Conservation (phyloP, 108 stramenopile genomes). For the Pseudonitzschia pungens region DNA sequence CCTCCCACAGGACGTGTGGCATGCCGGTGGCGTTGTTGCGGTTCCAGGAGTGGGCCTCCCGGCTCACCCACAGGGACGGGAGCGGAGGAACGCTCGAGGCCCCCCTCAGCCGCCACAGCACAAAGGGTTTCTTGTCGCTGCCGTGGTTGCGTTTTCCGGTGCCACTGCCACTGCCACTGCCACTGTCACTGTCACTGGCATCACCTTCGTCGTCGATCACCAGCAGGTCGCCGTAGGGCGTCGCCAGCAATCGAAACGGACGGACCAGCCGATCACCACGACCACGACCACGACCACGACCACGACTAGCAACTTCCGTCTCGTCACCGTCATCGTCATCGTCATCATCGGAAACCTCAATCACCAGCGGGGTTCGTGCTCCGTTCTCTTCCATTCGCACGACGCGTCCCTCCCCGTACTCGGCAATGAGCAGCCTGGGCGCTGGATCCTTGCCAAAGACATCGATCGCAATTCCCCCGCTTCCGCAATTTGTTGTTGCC, state of each 20-base stretch:
- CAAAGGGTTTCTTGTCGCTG: background rate
- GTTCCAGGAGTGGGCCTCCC: slow-evolving; percentile 69
- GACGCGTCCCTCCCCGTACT: slow-evolving; percentile 78
- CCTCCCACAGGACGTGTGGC: slow-evolving; percentile 18
- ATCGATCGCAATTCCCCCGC: slow-evolving; percentile 62
- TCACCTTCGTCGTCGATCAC: slow-evolving; percentile 33
- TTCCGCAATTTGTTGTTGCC: no score
- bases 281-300: no score
- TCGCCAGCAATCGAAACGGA: slow-evolving; percentile 55
- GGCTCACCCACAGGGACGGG: slow-evolving; percentile 51
- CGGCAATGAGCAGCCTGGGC: slow-evolving; percentile 48
- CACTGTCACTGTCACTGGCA: background rate
- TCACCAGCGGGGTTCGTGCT: slow-evolving; percentile 70
- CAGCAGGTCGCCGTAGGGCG: slow-evolving; percentile 75
- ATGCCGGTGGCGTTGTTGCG: background rate
- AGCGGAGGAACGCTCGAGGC: slow-evolving; percentile 53
- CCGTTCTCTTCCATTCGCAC: slow-evolving; percentile 71
- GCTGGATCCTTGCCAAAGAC: background rate
- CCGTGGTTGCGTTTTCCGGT: background rate
- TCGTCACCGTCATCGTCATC: background rate
- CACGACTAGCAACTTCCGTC: no score
- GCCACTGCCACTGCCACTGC: background rate
- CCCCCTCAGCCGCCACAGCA: slow-evolving; percentile 51
- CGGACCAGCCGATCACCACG: slow-evolving; percentile 26
- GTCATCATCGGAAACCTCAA: slow-evolving; percentile 17